Base-by-base conservation (phyloP, 495 filamentous ascomycete genomes). In the Chaetomium cochliodes region DNA sequence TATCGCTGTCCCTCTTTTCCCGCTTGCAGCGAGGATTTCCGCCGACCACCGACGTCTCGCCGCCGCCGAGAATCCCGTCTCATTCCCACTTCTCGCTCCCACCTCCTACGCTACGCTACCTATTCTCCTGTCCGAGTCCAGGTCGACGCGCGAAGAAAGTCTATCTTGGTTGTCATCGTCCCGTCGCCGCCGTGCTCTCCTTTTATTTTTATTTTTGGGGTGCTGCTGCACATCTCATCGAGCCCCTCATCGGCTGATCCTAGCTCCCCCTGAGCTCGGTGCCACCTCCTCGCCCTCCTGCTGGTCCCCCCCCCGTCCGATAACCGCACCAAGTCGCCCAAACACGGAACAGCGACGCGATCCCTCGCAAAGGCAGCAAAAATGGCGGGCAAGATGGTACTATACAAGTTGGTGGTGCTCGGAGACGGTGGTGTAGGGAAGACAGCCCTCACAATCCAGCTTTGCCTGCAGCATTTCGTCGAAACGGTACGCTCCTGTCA, bases 401-500 rank as follows among this genome's bases (percentile, higher is more conserved):
- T 97, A 74, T 97, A 98, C 80, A 98, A 98, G 78, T 80, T 98
- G 85, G 94, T 98, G 85, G 94, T 98, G 81, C 85, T 98, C 41
- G 94, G 94, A 30, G 81, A 83, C 52, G 80, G 81, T 69, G 81
- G 81, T 67, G 92, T 97, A 60, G 94, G 94, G 55, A 98, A 98
- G 84, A 98, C 94, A 33, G 94, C 94, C 62, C 79, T 98, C 71
- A 98, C 94, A 50, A 98, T 98, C 77, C 94, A 98, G 84, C 88
- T 97, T 76, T 80, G 89, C 76, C 73, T 84, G 69, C 81, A 85
- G 70, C 83, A 85, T 67, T 85, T 85, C 60, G 82, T 85, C 62
- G 83, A 85, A 76, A 85, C 82, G 22, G 83, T 82, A 72, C 67
- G 78, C 78, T 52, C 39, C 23, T 9, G 51, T 5, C 53, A 47